A percentile compares a stretch with the other conserved stretches of the same genome.
These are phyloP conservation scores for Alternaria triticimaculans DNA, from an alignment of 2,329 filamentous ascomycete species.

Conservation along the genomic window DNA sequence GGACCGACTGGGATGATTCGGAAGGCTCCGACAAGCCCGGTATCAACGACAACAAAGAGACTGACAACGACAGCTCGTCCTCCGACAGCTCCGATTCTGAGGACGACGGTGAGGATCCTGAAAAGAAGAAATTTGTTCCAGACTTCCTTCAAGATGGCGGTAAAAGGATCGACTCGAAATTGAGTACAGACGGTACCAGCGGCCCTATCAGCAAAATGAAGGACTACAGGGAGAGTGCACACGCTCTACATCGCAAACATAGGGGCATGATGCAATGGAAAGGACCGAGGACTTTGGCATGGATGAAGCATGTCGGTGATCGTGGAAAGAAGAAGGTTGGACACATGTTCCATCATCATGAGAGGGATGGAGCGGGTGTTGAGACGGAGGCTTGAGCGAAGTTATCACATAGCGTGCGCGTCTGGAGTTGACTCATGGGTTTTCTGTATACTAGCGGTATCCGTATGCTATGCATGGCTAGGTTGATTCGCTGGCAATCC, in stretches of 20 bases:
- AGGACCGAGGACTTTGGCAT: conserved; percentile 62
- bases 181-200: conserved; percentile 49
- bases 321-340: conserved; percentile 55
- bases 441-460: too few relatives aligned
- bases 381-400: conserved; percentile 70
- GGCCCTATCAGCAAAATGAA: conserved; percentile 60
- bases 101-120: conserved; percentile 28
- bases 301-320: conserved; percentile 65
- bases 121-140: conserved; percentile 25
- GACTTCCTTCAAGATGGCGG: conserved; percentile 29
- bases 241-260: conserved; percentile 58
- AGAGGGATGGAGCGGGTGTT: conserved; percentile 61
- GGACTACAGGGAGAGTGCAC: conserved; percentile 55
- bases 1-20: conserved; percentile 42
- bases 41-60: conserved; percentile 23
- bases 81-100: conserved; percentile 31
- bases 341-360: conserved; percentile 63
- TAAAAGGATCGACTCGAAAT: conserved; percentile 29
- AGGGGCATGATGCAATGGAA: conserved; percentile 78
- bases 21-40: conserved; percentile 29
- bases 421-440: too few relatives aligned
- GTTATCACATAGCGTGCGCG: conserved; percentile 7
- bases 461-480: too few relatives aligned
- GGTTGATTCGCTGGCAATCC: conserved; percentile 1
- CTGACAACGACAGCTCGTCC: conserved; percentile 43